These are phyloP conservation scores for Ochetophila trinervis DNA, from an alignment of 306 rosid genomes.

Conservation along the genomic window DNA sequence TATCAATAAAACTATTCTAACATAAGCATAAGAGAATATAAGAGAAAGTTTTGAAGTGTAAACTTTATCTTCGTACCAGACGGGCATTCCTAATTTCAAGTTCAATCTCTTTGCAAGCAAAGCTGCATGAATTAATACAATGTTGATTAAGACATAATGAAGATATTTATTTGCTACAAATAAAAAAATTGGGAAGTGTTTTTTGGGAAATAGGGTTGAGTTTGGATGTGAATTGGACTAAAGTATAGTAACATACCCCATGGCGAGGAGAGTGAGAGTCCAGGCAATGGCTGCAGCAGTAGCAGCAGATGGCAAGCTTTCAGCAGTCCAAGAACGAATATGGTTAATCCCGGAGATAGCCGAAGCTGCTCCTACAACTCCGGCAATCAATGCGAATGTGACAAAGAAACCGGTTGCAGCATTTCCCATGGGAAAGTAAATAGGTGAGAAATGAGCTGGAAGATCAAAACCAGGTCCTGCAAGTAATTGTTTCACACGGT, in stretches of 20 bases:
- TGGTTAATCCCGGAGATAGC: constrained; percentile 66
- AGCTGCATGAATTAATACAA: constrained; percentile 45
- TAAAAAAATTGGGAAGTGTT: neutral
- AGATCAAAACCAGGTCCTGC: constrained; percentile 54
- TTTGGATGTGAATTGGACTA: neutral
- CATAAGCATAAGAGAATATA: neutral
- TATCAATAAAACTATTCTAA: no score
- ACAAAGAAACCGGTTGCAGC: constrained; percentile 98
- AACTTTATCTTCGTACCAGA: constrained; percentile 53
- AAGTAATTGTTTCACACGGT: neutral
- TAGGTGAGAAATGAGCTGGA: constrained; percentile 91
- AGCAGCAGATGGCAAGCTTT: constrained; percentile 82
- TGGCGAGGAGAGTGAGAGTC: constrained; percentile 88
- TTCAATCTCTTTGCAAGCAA: constrained; percentile 90
- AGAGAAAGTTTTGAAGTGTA: neutral
- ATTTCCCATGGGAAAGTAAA: constrained; percentile 90
- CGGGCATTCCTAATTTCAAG: constrained; percentile 65
- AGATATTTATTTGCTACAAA: neutral
- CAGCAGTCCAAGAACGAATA: constrained; percentile 68
- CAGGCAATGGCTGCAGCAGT: constrained; percentile 78
- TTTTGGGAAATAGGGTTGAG: neutral
- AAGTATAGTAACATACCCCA: constrained; percentile 61
- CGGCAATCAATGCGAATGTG: constrained; percentile 74
- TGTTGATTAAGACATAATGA: constrained; percentile 6
- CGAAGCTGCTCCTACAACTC: constrained; percentile 81